Base-by-base conservation (phyloP, 2,329 filamentous ascomycete genomes). In the Clonostachys rosea region DNA sequence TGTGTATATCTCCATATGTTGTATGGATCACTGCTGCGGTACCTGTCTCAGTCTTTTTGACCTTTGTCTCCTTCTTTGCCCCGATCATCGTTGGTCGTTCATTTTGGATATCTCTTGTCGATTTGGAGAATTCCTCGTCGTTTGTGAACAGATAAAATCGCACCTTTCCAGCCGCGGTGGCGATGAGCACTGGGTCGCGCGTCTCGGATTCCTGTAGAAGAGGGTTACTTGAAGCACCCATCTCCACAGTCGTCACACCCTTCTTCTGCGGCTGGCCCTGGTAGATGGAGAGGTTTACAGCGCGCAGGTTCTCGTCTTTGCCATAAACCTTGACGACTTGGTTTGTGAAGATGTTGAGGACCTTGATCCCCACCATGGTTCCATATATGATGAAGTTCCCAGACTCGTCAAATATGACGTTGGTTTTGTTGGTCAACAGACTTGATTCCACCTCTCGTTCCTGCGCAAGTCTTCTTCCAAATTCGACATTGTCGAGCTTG, bases 111-210 rank as follows among this genome's bases (percentile, higher is more conserved):
- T 99, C 94, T 55, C 94, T 84, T 35, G 86, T 85, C 8, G 87
- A 86, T 65, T 92, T 95, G 55, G 84, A 86, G 45, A 94, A 78
- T 20, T 90, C 87, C 36, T 85, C 81, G 37, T 96, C 88, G 64
- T 96, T 95, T 35, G 89, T 96, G 67, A 96, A 99, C 83, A 97
- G 91, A 76, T 96, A 99, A 70, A 99, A 99, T 39, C 95, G 87
- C 30, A 87, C 81, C 68, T 96, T 97, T 52, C 85, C 87, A 42
- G 88, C 85, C 1, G 85, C 92, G 0, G 94, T 97, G 10, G 81
- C 78, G 41, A 95, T 79, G 8, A 99, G 74, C 60, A 97, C 92
- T 0, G 95, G 91, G 62, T 99, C 94, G 51, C 91, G 81, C 17
- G 84, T 82, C 67, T 96, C 92, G 2, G 94, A 89, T 71, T 96